Evolutionary conservation across 345 rosid species (phyloP).

Genomic region (Eucalyptus victrix): DNA sequence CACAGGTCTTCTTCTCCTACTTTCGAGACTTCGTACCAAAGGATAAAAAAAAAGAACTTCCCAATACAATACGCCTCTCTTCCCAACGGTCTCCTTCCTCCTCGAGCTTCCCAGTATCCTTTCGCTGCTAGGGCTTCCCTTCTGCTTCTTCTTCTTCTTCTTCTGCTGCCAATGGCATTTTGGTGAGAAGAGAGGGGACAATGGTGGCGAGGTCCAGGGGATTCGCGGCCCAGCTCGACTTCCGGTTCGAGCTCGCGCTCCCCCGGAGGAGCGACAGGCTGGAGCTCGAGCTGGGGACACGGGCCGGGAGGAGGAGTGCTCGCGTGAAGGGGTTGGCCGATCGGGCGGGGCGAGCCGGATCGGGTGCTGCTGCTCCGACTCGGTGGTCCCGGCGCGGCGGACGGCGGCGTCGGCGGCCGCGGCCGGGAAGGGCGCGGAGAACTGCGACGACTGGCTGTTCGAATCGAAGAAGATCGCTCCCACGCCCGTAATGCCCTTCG

Average conservation of each 20-base stretch:
- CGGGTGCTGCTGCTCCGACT: constrained; percentile 48
- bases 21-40: neutral
- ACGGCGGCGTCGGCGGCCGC: neutral
- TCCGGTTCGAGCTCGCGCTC: constrained; percentile 11
- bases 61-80: neutral
- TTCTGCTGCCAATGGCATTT: constrained; percentile 19
- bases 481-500: constrained; percentile 60
- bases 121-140: neutral
- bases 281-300: constrained; percentile 7
- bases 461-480: constrained; percentile 44
- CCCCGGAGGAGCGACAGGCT: neutral
- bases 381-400: constrained; percentile 43
- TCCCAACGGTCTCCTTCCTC: neutral
- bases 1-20: neutral
- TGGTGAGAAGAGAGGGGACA: constrained; percentile 2
- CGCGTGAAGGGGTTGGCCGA: neutral
- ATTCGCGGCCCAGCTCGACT: constrained; percentile 47
- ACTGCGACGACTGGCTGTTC: constrained; percentile 36
- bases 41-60: neutral
- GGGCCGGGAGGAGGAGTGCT: constrained; percentile 14
- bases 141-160: neutral
- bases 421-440: constrained; percentile 18
- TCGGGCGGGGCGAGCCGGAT: constrained; percentile 9
- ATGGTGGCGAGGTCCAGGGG: constrained; percentile 58
- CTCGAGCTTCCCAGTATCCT: neutral